These are phyloP conservation scores for Rhodotorula sp. DNA, from an alignment of 1,284 basidiomycete genomes.

Conservation along the genomic window DNA sequence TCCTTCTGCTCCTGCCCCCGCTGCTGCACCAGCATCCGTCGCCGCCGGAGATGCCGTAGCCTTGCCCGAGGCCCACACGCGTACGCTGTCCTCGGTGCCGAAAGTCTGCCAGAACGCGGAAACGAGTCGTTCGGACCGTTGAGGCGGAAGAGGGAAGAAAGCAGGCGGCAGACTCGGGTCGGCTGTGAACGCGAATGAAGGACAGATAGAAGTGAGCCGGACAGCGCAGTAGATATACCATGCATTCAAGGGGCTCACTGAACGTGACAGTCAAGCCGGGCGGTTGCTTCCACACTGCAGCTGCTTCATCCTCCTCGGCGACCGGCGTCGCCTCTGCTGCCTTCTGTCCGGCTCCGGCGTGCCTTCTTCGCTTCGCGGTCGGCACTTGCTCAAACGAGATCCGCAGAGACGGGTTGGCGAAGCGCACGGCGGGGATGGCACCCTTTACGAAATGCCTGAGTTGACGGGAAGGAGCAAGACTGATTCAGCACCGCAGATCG, in stretches of 20 bases:
- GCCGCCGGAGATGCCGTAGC: no score
- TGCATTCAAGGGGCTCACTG: neutral
- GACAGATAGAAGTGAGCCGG: neutral
- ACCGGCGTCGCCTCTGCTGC: neutral
- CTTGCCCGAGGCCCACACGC: conserved; percentile 10
- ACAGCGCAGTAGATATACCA: no score
- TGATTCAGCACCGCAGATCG: neutral
- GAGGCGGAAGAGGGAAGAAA: conserved; percentile 8
- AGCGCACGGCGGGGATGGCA: neutral
- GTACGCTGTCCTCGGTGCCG: neutral
- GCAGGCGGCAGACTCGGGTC: conserved; percentile 1
- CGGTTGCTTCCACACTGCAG: neutral
- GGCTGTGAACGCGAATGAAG: neutral
- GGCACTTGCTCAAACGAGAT: neutral
- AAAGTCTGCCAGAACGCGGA: conserved; percentile 7
- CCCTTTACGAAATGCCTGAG: neutral
- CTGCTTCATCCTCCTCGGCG: neutral
- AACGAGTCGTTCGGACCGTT: conserved; percentile 6
- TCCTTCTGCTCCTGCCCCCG: neutral
- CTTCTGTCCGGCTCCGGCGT: neutral
- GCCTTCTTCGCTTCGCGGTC: neutral
- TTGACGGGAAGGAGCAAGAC: neutral
- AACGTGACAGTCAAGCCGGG: conserved; percentile 3
- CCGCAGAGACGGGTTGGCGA: conserved; percentile 1
- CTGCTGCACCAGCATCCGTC: no score